These are phyloP conservation scores for Fomitopsis schrenkii DNA, from an alignment of 1,284 basidiomycete species.

Conservation along the genomic window DNA sequence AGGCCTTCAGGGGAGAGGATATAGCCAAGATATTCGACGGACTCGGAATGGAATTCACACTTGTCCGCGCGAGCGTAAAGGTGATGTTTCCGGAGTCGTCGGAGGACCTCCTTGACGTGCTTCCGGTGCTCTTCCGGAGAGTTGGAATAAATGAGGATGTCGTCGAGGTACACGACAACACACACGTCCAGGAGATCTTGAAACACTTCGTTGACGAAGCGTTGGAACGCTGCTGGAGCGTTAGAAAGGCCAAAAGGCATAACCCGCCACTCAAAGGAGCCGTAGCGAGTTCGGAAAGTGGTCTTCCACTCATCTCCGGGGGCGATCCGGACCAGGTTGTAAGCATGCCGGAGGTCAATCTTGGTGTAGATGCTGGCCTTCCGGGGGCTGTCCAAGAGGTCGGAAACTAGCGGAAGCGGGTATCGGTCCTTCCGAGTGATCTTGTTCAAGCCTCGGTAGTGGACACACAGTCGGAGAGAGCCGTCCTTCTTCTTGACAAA, in stretches of 20 bases:
- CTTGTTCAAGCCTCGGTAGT: constrained; percentile 40
- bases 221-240: constrained; percentile 8
- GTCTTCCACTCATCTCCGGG: not conserved
- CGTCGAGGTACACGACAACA: constrained; percentile 22
- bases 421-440: constrained; percentile 11
- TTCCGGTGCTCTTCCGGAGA: constrained; percentile 19
- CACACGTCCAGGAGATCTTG: constrained; percentile 5
- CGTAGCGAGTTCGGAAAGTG: constrained; percentile 5
- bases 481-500: constrained; percentile 44
- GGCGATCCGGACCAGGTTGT: not conserved
- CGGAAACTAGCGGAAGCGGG: constrained; percentile 4
- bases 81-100: not conserved
- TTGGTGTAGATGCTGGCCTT: not conserved
- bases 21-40: constrained; percentile 39
- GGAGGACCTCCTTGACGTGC: constrained; percentile 16
- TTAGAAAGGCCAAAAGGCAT: constrained; percentile 11
- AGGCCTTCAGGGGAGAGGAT: constrained; percentile 29
- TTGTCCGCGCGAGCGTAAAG: constrained; percentile 29
- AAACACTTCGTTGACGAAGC: constrained; percentile 8
- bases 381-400: constrained; percentile 2
- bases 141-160: constrained; percentile 22
- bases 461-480: constrained; percentile 32
- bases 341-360: not conserved
- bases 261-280: constrained; percentile 8
- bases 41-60: constrained; percentile 29